Conservation (phyloP, 371 early-diverging fungal species). For the Mortierella polycephala region DNA sequence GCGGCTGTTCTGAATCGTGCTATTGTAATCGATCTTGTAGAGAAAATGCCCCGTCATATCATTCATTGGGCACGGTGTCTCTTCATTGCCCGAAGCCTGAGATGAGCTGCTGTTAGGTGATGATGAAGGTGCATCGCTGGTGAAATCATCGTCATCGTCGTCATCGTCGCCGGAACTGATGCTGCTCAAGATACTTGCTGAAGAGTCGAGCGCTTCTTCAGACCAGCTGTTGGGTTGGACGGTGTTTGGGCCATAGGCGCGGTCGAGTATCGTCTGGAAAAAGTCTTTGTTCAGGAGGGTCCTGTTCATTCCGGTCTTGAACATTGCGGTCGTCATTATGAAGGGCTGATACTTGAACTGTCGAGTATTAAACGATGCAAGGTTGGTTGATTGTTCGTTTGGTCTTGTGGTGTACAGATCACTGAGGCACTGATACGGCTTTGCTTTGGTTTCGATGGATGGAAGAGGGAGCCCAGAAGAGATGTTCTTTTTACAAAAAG, state of each 20-base stretch:
- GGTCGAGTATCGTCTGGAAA: conserved; percentile 49
- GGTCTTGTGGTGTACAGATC: too few relatives aligned
- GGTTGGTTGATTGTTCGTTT: too few relatives aligned
- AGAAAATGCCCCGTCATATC: conserved; percentile 52
- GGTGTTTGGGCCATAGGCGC: conserved; percentile 33
- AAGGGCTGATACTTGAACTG: not conserved
- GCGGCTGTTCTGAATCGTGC: not conserved
- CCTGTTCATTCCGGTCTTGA: conserved; percentile 55
- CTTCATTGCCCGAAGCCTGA: not conserved
- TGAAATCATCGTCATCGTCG: conserved; percentile 21
- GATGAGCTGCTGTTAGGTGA: not conserved
- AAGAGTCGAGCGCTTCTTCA: conserved; percentile 43
- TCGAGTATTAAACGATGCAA: too few relatives aligned
- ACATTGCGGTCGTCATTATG: conserved; percentile 52
- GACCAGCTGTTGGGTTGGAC: conserved; percentile 27
- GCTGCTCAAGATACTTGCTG: conserved; percentile 49
- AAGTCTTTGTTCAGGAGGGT: conserved; percentile 45
- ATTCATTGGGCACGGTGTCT: conserved; percentile 38
- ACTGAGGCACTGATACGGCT: too few relatives aligned
- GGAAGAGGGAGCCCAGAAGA: too few relatives aligned
- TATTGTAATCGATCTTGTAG: conserved; percentile 37
- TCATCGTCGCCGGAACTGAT: conserved; percentile 44
- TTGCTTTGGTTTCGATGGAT: too few relatives aligned
- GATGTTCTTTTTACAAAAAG: too few relatives aligned
- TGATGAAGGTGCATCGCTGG: not conserved